These are phyloP conservation scores for Trichoderma sp. DNA, from an alignment of 2,329 filamentous ascomycete genomes.

Conservation along the genomic window DNA sequence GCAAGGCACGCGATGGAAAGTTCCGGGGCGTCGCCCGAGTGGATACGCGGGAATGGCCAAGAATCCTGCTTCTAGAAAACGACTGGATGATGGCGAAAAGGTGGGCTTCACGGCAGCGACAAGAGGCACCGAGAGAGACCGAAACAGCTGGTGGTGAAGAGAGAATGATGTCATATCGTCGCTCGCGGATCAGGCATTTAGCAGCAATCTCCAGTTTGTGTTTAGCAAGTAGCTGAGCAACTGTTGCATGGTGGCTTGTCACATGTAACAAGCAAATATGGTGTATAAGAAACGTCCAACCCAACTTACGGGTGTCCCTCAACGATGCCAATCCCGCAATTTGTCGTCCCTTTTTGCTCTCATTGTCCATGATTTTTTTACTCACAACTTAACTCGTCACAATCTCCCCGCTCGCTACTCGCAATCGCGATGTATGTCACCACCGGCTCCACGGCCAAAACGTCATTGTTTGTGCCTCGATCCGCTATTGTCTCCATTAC, in stretches of 20 bases:
- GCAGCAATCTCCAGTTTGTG: not conserved
- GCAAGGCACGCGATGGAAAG: conserved; percentile 3
- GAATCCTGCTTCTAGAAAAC: not conserved
- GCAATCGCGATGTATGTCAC: not conserved
- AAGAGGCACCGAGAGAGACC: conserved; percentile 4
- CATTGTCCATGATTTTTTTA: not conserved
- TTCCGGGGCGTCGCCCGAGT: conserved; percentile 13
- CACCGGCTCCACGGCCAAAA: not conserved
- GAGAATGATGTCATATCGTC: conserved; percentile 19
- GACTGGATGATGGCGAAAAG: not conserved
- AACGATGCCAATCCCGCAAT: not conserved
- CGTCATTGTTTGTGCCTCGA: not conserved
- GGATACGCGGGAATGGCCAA: conserved; percentile 2
- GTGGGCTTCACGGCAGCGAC: conserved; percentile 11
- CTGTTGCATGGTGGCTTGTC: not conserved
- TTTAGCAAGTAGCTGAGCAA: not conserved
- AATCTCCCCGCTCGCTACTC: not conserved
- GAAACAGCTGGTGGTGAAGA: not conserved
- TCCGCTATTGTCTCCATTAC: conserved; percentile 4
- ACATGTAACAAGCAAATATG: not conserved
- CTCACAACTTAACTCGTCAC: not conserved
- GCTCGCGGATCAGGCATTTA: not conserved
- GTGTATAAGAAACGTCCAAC: not conserved
- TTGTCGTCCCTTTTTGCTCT: not conserved
- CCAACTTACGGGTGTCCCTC: not conserved